Evolutionary conservation across 148 eudicot genomes (phyloP).

Genomic region (Agrostemma githago): DNA sequence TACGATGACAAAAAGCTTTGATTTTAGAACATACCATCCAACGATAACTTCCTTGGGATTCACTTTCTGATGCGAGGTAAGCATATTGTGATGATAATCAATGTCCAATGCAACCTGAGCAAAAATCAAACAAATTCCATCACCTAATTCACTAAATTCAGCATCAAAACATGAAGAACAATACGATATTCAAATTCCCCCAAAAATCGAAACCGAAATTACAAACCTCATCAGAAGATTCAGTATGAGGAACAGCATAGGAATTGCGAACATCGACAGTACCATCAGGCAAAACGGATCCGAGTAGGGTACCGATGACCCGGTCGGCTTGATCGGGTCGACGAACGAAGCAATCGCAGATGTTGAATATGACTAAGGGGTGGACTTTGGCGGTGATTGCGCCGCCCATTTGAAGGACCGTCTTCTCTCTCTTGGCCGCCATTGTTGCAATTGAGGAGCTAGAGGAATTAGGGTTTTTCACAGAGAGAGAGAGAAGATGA

Average conservation of each 20-base stretch:
- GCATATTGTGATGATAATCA: conserved; percentile 94
- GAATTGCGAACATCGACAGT: conserved; percentile 84
- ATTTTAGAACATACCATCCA: conserved; percentile 65
- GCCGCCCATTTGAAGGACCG: conserved; percentile 50
- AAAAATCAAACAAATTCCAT: background rate
- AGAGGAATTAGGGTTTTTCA: conserved; percentile 26
- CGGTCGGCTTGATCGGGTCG: conserved; percentile 93
- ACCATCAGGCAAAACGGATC: conserved; percentile 75
- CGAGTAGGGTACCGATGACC: conserved; percentile 88
- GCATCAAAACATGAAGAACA: background rate
- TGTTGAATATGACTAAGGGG: conserved; percentile 82
- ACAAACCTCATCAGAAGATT: conserved; percentile 78
- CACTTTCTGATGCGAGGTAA: conserved; percentile 85
- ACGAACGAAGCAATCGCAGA: conserved; percentile 81
- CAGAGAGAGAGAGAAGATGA: conserved; percentile 2
- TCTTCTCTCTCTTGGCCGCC: conserved; percentile 48
- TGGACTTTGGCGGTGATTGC: conserved; percentile 67
- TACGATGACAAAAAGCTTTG: background rate
- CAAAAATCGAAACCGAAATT: background rate
- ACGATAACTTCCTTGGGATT: conserved; percentile 95
- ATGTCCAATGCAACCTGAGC: conserved; percentile 91
- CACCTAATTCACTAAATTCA: too few relatives aligned
- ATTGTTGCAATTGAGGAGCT: conserved; percentile 17
- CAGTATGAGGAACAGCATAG: conserved; percentile 89
- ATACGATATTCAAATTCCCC: background rate